Conservation (phyloP, 1,139 yeast species). For the Wickerhamiella infanticola region DNA sequence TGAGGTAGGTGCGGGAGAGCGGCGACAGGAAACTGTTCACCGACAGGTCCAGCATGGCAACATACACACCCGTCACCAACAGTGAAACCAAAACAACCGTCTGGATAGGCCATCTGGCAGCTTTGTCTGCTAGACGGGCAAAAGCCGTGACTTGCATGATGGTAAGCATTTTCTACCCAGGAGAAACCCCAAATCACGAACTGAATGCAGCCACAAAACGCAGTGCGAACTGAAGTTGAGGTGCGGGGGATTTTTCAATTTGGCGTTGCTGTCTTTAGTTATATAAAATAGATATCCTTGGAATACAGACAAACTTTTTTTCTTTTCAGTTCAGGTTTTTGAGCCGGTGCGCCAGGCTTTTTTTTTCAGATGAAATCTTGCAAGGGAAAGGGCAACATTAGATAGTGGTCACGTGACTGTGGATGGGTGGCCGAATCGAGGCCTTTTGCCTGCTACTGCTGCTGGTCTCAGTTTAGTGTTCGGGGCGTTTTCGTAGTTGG, state of each 20-base stretch:
- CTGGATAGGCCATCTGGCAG: conserved; percentile 84
- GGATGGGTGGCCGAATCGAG: no score
- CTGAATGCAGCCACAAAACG: neutral
- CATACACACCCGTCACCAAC: conserved; percentile 48
- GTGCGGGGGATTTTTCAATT: neutral
- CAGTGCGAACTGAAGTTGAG: neutral
- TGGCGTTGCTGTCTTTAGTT: no score
- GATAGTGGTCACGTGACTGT: no score
- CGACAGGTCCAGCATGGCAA: conserved; percentile 75
- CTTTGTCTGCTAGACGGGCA: conserved; percentile 36
- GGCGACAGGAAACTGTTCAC: conserved; percentile 28
- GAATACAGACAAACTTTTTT: no score
- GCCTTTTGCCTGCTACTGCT: no score
- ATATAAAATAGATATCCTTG: no score
- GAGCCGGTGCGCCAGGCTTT: no score
- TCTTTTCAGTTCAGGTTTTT: no score
- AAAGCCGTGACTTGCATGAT: conserved; percentile 7
- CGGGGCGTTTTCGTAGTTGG: conserved; percentile 69
- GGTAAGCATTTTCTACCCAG: neutral
- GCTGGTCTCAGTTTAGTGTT: conserved; percentile 29
- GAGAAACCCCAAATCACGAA: neutral
- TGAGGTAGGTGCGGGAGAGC: conserved; percentile 15
- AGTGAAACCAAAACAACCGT: conserved; percentile 53
- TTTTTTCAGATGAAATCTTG: no score
- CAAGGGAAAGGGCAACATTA: no score